A percentile compares a stretch with the other conserved stretches of the same genome.
Evolutionary conservation across 2,329 filamentous ascomycete genomes (phyloP).

Genomic region (Pseudogymnoascus sp.): DNA sequence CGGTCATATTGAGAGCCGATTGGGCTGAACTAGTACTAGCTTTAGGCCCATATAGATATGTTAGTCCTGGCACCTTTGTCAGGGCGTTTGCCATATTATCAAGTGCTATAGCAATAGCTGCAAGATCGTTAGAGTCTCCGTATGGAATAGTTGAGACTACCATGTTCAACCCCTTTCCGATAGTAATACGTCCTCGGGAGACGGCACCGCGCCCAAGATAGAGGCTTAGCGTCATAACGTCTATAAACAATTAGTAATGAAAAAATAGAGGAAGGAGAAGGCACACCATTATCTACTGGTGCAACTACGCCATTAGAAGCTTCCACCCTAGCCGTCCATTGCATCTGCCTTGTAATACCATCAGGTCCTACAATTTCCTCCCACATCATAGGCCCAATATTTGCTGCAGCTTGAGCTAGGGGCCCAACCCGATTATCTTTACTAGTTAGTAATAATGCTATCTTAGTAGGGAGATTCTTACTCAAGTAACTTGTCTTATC

Average conservation of each 20-base stretch:
- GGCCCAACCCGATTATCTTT: slow-evolving; percentile 44
- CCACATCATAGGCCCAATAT: slow-evolving; percentile 56
- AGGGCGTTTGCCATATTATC: slow-evolving; percentile 50
- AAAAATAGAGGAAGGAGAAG: background rate
- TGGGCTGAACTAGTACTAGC: slow-evolving; percentile 40
- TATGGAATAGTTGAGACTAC: slow-evolving; percentile 52
- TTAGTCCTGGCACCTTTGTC: slow-evolving; percentile 44
- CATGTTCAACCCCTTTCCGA: slow-evolving; percentile 49
- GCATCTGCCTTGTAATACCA: slow-evolving; percentile 52
- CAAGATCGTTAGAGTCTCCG: slow-evolving; percentile 50
- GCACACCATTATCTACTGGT: background rate
- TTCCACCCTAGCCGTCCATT: slow-evolving; percentile 59
- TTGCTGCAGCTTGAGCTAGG: slow-evolving; percentile 55
- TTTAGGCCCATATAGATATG: slow-evolving; percentile 45
- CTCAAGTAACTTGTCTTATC: slow-evolving; percentile 39
- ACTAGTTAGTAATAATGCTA: slow-evolving; percentile 12
- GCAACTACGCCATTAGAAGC: slow-evolving; percentile 21
- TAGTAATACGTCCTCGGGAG: slow-evolving; percentile 54
- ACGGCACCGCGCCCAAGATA: slow-evolving; percentile 57
- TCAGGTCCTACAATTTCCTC: slow-evolving; percentile 50
- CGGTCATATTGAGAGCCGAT: background rate
- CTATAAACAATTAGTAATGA: slow-evolving; percentile 20
- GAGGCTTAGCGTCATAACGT: slow-evolving; percentile 45
- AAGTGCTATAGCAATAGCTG: slow-evolving; percentile 56
- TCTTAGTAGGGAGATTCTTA: slow-evolving; percentile 20